Evolutionary conservation across 192 early-diverging fungal genomes (phyloP).

Genomic region (Thamnidium elegans): DNA sequence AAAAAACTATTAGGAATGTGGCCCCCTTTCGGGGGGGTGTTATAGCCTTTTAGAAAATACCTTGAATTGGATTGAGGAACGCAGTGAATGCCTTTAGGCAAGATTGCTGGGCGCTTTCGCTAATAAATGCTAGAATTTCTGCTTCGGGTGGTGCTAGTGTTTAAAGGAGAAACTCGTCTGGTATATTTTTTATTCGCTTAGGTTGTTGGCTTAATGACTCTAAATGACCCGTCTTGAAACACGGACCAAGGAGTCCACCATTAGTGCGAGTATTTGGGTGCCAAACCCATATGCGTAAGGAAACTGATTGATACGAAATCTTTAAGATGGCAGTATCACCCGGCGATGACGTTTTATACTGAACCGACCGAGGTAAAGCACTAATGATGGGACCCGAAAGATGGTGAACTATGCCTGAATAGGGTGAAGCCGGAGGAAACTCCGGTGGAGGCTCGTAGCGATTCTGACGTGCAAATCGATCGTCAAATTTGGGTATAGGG

Average conservation of each 20-base stretch:
- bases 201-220: conserved; percentile 63
- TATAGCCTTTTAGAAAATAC: conserved; percentile 53
- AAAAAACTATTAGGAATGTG: conserved; percentile 53
- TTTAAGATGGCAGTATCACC: conserved; percentile 50
- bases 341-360: conserved; percentile 50
- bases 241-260: conserved; percentile 86
- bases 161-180: conserved; percentile 55
- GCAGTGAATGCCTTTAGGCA: conserved; percentile 42
- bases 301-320: conserved; percentile 52
- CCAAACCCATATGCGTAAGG: conserved; percentile 55
- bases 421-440: conserved; percentile 80
- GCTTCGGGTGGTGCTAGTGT: conserved; percentile 50
- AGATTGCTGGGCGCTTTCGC: conserved; percentile 16
- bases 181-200: conserved; percentile 21
- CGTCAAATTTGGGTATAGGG: conserved; percentile 79
- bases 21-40: conserved; percentile 48
- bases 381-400: conserved; percentile 75
- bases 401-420: conserved; percentile 83
- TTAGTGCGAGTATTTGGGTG: conserved; percentile 71
- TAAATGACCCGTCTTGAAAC: conserved; percentile 80
- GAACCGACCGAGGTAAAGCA: conserved; percentile 60
- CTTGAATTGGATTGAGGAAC: conserved; percentile 55
- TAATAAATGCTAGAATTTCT: neutral
- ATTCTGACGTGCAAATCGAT: conserved; percentile 77
- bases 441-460: conserved; percentile 75